Evolutionary conservation across 805 yeast species (phyloP), one percentile per base, ranked within the genome.

Genomic region (Starmerella vitae): DNA sequence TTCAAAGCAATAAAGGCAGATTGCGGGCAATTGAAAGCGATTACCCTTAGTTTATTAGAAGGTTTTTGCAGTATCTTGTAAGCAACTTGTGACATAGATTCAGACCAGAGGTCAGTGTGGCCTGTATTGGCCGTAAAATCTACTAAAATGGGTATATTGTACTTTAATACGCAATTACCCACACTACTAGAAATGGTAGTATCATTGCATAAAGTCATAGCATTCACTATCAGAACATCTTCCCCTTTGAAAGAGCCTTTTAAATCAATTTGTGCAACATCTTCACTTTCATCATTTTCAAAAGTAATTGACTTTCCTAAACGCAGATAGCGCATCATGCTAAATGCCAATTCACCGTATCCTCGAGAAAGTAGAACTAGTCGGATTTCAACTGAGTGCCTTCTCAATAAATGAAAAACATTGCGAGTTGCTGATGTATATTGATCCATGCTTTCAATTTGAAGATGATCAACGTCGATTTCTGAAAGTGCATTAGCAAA

Each of bases 381-480:
- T 5, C 43, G 39, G 17, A 40, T 31, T 18, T 40, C 43, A 9
- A 33, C 34, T 4, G 43, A 22, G 19, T 40, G 36, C 9, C 34
- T 7, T 15, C 43, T 27, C 18, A 40, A 18, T 12, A 26, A 18
- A 20, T 40, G 43, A 21, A 30, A 40, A 4, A 40, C 43, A 20
- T 25, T 32, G 3, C 43, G 30, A 9, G 39, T 30, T 3, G 43
- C 34, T 14, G 33, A 30, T 9, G 34, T 31, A 13, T 31, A 31
- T 20, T 31, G 34, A 20, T 12, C 25, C 17, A 31, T 31, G 15
- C 21, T 20, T 13, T 10, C n/a, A 4, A 31, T 31, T 10, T 20
- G 20, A 17, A n/a, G 15, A 5, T 15, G 7, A 18, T 9, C 19
- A 15, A 7, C 33, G 5, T 24, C 27, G 27, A 24, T 9, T 24